Conservation (phyloP, 1,284 basidiomycete genomes). For the Tetrapyrgos nigripes region DNA sequence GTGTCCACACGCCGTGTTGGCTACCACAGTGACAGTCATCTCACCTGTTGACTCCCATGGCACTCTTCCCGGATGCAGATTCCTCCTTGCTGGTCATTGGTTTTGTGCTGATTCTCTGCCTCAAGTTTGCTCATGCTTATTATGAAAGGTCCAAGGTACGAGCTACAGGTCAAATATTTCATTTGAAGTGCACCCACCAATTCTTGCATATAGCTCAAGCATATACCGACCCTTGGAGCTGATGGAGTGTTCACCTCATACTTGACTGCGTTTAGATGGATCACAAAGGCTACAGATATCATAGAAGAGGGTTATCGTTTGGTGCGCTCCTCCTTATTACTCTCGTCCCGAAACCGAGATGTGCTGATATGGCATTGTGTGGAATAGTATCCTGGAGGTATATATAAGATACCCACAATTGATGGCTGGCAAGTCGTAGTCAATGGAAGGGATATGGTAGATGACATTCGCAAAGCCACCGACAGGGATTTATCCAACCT, state of each 20-base stretch:
- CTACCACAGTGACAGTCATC: too few species aligned
- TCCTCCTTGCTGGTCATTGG: too few species aligned
- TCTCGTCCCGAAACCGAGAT: neutral
- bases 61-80: too few species aligned
- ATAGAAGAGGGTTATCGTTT: conserved; percentile 18
- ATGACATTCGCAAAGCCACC: conserved; percentile 43
- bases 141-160: too few species aligned
- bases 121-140: too few species aligned
- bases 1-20: too few species aligned
- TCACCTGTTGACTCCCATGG: too few species aligned
- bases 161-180: too few species aligned
- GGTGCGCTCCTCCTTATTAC: neutral
- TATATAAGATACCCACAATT: conserved; percentile 12
- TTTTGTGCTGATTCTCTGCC: too few species aligned
- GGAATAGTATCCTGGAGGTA: conserved; percentile 5
- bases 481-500: conserved; percentile 45
- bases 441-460: conserved; percentile 37
- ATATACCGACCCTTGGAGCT: conserved; percentile 14
- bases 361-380: neutral
- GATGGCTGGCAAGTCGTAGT: conserved; percentile 31
- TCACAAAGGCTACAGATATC: conserved; percentile 10
- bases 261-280: conserved; percentile 5
- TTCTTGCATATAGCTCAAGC: conserved; percentile 13
- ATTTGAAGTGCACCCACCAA: too few species aligned
- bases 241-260: conserved; percentile 12